A percentile compares a stretch with the other conserved stretches of the same genome.
phyloP scores from a whole-genome alignment of 768 basidiomycete species.

The Suillus subluteus region DNA sequence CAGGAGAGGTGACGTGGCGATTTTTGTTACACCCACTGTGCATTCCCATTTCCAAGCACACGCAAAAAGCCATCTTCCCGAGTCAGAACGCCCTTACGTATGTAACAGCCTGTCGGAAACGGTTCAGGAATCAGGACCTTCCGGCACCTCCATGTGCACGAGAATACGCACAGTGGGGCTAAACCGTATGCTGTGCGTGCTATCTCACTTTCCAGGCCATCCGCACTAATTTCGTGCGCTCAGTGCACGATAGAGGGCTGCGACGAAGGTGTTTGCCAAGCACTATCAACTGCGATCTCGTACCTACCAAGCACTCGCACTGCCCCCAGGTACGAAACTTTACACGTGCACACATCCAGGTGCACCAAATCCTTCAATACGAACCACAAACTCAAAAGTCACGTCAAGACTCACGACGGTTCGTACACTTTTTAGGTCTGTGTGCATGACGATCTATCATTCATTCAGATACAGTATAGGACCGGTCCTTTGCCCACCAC shows the following conservation, averaged over 20 bases:
- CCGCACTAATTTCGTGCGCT: neutral
- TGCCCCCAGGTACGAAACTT: conserved; percentile 79
- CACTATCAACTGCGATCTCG: conserved; percentile 85
- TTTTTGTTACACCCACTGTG: too few species aligned
- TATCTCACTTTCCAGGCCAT: neutral
- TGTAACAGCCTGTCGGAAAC: conserved; percentile 77
- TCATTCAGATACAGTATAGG: conserved; percentile 58
- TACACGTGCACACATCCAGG: conserved; percentile 73
- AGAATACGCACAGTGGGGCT: conserved; percentile 69
- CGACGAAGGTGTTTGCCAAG: conserved; percentile 70
- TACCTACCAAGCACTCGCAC: conserved; percentile 63
- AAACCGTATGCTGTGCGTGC: conserved; percentile 55
- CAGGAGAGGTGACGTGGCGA: too few species aligned
- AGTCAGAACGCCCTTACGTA: conserved; percentile 57
- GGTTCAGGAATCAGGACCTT: conserved; percentile 78
- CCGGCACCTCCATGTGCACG: conserved; percentile 81
- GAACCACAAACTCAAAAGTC: conserved; percentile 77
- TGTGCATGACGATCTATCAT: too few species aligned
- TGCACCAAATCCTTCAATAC: conserved; percentile 84
- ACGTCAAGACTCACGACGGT: conserved; percentile 88
- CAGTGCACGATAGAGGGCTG: conserved; percentile 77
- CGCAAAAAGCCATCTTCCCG: too few species aligned
- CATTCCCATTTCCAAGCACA: too few species aligned
- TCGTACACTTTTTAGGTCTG: conserved; percentile 17
- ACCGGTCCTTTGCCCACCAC: too few species aligned